A percentile compares a stretch with the other conserved stretches of the same genome.
These are phyloP conservation scores for Trichoderma pleuroti DNA, from an alignment of 2,329 filamentous ascomycete genomes.

Conservation along the genomic window DNA sequence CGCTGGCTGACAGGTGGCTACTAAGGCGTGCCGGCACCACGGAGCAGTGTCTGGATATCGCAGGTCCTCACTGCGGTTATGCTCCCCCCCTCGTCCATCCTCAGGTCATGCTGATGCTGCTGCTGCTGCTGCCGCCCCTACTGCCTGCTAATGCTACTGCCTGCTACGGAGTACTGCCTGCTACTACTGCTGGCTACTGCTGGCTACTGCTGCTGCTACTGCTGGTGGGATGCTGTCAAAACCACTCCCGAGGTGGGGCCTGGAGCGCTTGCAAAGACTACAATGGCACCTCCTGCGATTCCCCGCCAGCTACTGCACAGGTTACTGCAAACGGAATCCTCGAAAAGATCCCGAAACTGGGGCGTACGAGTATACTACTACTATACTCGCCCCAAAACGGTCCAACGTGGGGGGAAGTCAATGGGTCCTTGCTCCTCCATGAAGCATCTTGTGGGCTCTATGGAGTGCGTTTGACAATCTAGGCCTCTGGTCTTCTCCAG, in stretches of 20 bases:
- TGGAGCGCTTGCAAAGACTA: not conserved
- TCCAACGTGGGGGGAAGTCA: constrained; percentile 10
- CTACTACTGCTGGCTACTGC: not conserved
- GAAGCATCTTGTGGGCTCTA: not conserved
- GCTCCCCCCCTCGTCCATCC: not conserved
- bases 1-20: not conserved
- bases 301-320: constrained; percentile 11
- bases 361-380: not conserved
- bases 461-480: not conserved
- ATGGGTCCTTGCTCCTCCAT: not conserved
- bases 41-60: constrained; percentile 6
- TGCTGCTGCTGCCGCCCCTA: too few relatives aligned
- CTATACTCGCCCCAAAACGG: too few relatives aligned
- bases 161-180: too few relatives aligned
- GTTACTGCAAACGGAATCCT: not conserved
- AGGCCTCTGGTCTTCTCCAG: not conserved
- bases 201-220: not conserved
- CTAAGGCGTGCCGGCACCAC: not conserved
- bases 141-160: not conserved
- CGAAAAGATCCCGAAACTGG: constrained; percentile 7
- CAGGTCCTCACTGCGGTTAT: not conserved
- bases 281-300: not conserved
- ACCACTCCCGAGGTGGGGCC: constrained; percentile 11
- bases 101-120: not conserved
- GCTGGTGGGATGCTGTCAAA: constrained; percentile 11